A percentile compares a stretch with the other conserved stretches of the same genome.
These are phyloP conservation scores for Albugo candida DNA, from an alignment of 352 stramenopile species.

Conservation along the genomic window DNA sequence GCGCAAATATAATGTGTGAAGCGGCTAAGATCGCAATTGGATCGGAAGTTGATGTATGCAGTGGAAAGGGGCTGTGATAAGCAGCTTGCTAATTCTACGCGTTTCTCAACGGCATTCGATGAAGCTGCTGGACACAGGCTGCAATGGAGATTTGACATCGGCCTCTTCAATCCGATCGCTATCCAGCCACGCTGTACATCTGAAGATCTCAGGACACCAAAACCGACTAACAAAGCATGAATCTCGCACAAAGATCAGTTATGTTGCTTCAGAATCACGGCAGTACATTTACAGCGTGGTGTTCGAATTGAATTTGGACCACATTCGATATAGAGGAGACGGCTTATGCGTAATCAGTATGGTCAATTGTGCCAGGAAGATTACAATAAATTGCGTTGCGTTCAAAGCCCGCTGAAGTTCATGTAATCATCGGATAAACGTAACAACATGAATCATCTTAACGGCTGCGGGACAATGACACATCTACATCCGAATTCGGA, in stretches of 20 bases:
- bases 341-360: conserved; percentile 72
- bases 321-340: conserved; percentile 31
- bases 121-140: conserved; percentile 46
- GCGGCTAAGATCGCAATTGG: conserved; percentile 32
- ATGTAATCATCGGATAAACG: conserved; percentile 22
- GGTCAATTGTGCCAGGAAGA: conserved; percentile 66
- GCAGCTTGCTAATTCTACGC: conserved; percentile 26
- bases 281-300: conserved; percentile 31
- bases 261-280: conserved; percentile 87
- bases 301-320: conserved; percentile 62
- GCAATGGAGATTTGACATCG: conserved; percentile 78
- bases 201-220: conserved; percentile 47
- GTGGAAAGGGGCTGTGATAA: conserved; percentile 49
- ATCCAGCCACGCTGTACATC: conserved; percentile 44
- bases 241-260: conserved; percentile 74
- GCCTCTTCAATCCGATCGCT: conserved; percentile 80
- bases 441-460: conserved; percentile 16
- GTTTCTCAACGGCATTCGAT: conserved; percentile 31
- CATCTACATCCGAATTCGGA: conserved; percentile 31
- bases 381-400: conserved; percentile 38
- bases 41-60: conserved; percentile 79
- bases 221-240: conserved; percentile 31
- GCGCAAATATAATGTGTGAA: conserved; percentile 49
- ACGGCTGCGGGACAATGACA: conserved; percentile 36
- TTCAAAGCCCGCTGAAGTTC: conserved; percentile 48